Evolutionary conservation across 2,329 filamentous ascomycete species (phyloP).

Genomic region (Pezicula carpinea): DNA sequence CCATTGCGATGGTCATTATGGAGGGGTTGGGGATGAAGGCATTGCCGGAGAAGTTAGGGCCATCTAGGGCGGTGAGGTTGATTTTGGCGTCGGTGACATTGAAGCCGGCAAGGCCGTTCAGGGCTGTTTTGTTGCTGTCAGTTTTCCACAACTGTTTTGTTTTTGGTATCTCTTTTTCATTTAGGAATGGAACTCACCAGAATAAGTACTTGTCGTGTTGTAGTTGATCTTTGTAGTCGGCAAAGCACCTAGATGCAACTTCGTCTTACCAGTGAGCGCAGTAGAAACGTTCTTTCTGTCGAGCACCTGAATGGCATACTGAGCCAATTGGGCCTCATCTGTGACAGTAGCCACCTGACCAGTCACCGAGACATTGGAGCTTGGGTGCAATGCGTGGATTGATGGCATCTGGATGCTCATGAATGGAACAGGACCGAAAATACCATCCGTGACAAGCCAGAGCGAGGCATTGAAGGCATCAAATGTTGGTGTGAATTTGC

Average conservation of each 20-base stretch:
- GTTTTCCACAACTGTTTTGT: background rate
- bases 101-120: slow-evolving; percentile 52
- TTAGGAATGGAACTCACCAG: slow-evolving; percentile 34
- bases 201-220: slow-evolving; percentile 52
- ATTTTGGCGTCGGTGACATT: slow-evolving; percentile 43
- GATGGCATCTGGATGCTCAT: slow-evolving; percentile 23
- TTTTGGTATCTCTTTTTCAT: background rate
- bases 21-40: slow-evolving; percentile 57
- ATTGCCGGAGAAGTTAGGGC: slow-evolving; percentile 49
- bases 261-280: slow-evolving; percentile 45
- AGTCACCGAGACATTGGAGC: slow-evolving; percentile 38
- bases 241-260: slow-evolving; percentile 44
- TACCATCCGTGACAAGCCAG: slow-evolving; percentile 37
- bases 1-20: slow-evolving; percentile 50
- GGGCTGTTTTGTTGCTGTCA: slow-evolving; percentile 34
- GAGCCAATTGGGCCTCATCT: slow-evolving; percentile 39
- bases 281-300: slow-evolving; percentile 43
- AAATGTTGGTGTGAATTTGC: slow-evolving; percentile 48
- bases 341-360: slow-evolving; percentile 39
- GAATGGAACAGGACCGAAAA: slow-evolving; percentile 19
- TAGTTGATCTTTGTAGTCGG: slow-evolving; percentile 47
- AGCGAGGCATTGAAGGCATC: slow-evolving; percentile 48
- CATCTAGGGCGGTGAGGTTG: slow-evolving; percentile 30
- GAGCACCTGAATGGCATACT: slow-evolving; percentile 45
- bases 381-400: slow-evolving; percentile 24